A percentile compares a stretch with the other conserved stretches of the same genome.
phyloP scores from a whole-genome alignment of 805 yeast genomes.

The Saturnispora ahearnii region DNA sequence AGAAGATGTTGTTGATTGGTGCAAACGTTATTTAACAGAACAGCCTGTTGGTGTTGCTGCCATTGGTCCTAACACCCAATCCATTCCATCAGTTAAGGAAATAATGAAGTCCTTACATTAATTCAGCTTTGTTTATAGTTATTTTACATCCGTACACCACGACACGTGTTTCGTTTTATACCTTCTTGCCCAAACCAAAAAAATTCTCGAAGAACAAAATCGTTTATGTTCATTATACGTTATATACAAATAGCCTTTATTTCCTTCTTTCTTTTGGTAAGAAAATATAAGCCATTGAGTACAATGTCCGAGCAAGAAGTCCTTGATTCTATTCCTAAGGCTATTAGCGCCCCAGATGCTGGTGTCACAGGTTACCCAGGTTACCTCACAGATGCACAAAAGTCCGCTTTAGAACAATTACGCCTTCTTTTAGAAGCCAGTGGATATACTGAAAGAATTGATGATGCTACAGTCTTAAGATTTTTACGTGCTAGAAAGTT shows the following conservation, averaged over 20 bases:
- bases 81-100: constrained; percentile 3
- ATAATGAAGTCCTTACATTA: not conserved
- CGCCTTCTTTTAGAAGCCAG: constrained; percentile 46
- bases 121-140: not conserved
- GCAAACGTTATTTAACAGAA: constrained; percentile 31
- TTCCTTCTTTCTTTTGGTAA: not conserved
- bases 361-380: constrained; percentile 75
- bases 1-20: constrained; percentile 80
- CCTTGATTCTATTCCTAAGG: constrained; percentile 29
- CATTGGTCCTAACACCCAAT: not conserved
- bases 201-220: not conserved
- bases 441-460: constrained; percentile 72
- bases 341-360: constrained; percentile 43
- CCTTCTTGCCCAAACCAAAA: not conserved
- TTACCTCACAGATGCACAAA: constrained; percentile 61
- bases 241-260: not conserved
- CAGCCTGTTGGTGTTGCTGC: constrained; percentile 38
- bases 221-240: not conserved
- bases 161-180: not conserved
- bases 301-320: constrained; percentile 22
- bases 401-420: constrained; percentile 47
- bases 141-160: not conserved
- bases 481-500: constrained; percentile 94
- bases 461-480: constrained; percentile 76
- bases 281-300: not conserved